Evolutionary conservation across 1,139 yeast genomes (phyloP).

Genomic region (Yamadazyma conglobata): DNA sequence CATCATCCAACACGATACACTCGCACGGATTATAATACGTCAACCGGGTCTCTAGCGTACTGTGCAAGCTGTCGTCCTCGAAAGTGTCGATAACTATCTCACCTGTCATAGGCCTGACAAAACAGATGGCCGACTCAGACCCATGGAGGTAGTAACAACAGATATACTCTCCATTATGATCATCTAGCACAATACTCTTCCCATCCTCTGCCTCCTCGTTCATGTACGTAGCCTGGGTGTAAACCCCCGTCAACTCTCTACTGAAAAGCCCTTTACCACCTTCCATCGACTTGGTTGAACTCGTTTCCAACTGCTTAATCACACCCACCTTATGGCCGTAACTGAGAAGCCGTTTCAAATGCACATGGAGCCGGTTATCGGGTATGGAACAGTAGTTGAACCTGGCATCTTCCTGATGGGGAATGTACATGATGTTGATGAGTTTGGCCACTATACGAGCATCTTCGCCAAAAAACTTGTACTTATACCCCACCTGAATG

Average conservation of each 20-base stretch:
- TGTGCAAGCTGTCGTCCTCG: slow-evolving; percentile 48
- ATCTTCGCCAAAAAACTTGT: slow-evolving; percentile 80
- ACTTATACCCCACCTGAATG: slow-evolving; percentile 89
- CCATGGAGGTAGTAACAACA: slow-evolving; percentile 4
- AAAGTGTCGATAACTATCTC: slow-evolving; percentile 72
- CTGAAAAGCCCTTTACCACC: slow-evolving; percentile 46
- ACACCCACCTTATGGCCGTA: slow-evolving; percentile 78
- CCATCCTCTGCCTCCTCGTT: slow-evolving; percentile 48
- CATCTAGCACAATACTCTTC: slow-evolving; percentile 15
- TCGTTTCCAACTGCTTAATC: slow-evolving; percentile 80
- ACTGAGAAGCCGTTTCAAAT: slow-evolving; percentile 62
- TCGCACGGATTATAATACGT: slow-evolving; percentile 76
- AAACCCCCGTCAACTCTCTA: slow-evolving; percentile 66
- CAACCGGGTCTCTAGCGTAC: slow-evolving; percentile 69
- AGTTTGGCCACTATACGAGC: slow-evolving; percentile 67
- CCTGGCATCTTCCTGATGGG: slow-evolving; percentile 43
- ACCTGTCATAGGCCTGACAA: slow-evolving; percentile 77
- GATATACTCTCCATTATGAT: slow-evolving; percentile 27
- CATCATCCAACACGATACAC: slow-evolving; percentile 31
- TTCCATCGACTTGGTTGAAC: slow-evolving; percentile 57
- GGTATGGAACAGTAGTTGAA: slow-evolving; percentile 89
- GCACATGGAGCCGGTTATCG: slow-evolving; percentile 66
- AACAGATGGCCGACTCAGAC: slow-evolving; percentile 39
- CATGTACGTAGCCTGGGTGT: slow-evolving; percentile 81
- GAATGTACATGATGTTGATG: slow-evolving; percentile 67